These are phyloP conservation scores for Fusarium humuli DNA, from an alignment of 2,329 filamentous ascomycete species.

Conservation along the genomic window DNA sequence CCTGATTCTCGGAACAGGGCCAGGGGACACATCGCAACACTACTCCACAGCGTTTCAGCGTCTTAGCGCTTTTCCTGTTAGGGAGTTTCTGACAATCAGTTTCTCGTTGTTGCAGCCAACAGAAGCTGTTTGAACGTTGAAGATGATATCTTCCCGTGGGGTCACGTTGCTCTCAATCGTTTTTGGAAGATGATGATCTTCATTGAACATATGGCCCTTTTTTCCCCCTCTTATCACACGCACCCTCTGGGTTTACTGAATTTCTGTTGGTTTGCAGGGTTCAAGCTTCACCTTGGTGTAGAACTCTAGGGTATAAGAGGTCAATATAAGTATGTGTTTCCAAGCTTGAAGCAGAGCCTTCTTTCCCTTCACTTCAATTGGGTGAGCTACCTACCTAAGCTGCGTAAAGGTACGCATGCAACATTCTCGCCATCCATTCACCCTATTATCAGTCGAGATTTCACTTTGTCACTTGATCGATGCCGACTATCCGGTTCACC, in stretches of 20 bases:
- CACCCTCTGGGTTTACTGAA: neutral
- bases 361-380: neutral
- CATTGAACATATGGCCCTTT: neutral
- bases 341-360: neutral
- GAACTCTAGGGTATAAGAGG: neutral
- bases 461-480: neutral
- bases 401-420: neutral
- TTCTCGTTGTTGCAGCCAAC: neutral
- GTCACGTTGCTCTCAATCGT: neutral
- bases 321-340: neutral
- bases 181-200: neutral
- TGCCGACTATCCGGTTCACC: neutral
- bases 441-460: rapidly evolving
- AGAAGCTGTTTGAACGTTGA: neutral
- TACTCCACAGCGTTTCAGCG: conserved; percentile 44
- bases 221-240: neutral
- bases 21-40: conserved; percentile 17
- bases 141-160: neutral
- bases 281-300: neutral
- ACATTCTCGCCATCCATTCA: neutral
- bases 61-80: conserved; percentile 34
- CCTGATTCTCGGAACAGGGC: conserved; percentile 20
- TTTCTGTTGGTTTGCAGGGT: neutral
- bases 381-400: neutral
- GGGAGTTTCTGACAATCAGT: neutral